Conservation (phyloP, 2,329 filamentous ascomycete genomes). For the Colletotrichum sp. region DNA sequence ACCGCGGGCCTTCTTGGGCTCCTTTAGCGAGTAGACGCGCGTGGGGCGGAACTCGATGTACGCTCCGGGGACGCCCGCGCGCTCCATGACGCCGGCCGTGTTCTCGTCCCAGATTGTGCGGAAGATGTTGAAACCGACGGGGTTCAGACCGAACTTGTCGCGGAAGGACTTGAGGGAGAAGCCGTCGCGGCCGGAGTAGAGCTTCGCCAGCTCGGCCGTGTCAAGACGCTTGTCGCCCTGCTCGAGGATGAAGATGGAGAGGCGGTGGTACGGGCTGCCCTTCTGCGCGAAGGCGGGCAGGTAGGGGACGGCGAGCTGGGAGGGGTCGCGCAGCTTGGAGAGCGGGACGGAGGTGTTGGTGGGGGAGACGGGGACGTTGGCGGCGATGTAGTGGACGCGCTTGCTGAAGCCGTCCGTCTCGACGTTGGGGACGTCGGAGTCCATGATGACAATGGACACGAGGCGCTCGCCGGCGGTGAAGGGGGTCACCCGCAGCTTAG, state of each 20-base stretch:
- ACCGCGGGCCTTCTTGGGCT: conserved; percentile 62
- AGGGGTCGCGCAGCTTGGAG: conserved; percentile 58
- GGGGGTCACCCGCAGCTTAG: conserved; percentile 80
- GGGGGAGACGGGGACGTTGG: conserved; percentile 60
- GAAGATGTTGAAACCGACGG: conserved; percentile 88
- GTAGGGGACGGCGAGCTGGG: conserved; percentile 80
- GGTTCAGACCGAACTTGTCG: conserved; percentile 68
- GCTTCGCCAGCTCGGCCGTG: conserved; percentile 57
- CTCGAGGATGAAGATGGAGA: conserved; percentile 83
- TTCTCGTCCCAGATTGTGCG: conserved; percentile 87
- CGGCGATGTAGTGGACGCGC: conserved; percentile 87
- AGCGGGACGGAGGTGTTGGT: conserved; percentile 68
- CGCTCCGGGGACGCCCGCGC: conserved; percentile 74
- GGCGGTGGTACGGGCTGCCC: conserved; percentile 88
- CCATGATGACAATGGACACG: conserved; percentile 83
- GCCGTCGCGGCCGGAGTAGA: conserved; percentile 44
- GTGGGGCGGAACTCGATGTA: conserved; percentile 86
- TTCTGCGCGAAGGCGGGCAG: conserved; percentile 86
- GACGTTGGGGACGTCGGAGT: conserved; percentile 86
- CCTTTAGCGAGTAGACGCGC: conserved; percentile 72
- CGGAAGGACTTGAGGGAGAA: conserved; percentile 80
- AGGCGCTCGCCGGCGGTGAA: conserved; percentile 84
- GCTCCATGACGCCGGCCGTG: conserved; percentile 85
- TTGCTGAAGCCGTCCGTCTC: conserved; percentile 77
- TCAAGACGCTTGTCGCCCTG: conserved; percentile 70